Percentiles rank a stretch among this genome's conserved stretches.
Evolutionary conservation across 2,329 filamentous ascomycete genomes (phyloP).

Genomic region (Corniculantispora saksenae): DNA sequence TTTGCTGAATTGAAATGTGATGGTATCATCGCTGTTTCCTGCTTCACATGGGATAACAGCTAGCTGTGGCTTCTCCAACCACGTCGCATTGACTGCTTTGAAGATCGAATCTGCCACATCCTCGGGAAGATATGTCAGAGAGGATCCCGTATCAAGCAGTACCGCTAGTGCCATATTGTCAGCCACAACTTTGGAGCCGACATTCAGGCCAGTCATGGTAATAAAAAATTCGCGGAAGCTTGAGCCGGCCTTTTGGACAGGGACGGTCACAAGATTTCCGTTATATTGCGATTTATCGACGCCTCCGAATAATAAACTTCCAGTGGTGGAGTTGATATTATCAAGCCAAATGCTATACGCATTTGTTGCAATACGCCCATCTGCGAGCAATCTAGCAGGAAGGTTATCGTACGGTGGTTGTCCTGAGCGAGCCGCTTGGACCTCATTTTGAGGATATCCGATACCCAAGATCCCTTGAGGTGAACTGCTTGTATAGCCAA

Average conservation of each 20-base stretch:
- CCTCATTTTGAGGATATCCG: conserved; percentile 79
- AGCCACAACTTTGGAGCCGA: conserved; percentile 46
- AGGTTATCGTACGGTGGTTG: conserved; percentile 65
- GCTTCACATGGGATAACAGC: conserved; percentile 65
- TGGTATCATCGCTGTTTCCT: conserved; percentile 37
- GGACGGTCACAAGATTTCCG: conserved; percentile 65
- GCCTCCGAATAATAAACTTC: conserved; percentile 74
- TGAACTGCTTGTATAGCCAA: conserved; percentile 65
- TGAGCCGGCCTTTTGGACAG: conserved; percentile 58
- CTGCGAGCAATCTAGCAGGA: conserved; percentile 62
- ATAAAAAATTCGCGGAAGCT: conserved; percentile 66
- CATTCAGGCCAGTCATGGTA: conserved; percentile 61
- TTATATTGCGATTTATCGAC: conserved; percentile 67
- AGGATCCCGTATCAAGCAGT: conserved; percentile 71
- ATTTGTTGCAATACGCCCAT: conserved; percentile 62
- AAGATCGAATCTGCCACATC: conserved; percentile 56
- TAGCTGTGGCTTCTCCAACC: conserved; percentile 50
- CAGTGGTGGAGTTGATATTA: conserved; percentile 65
- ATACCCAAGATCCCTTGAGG: conserved; percentile 80
- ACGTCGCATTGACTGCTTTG: conserved; percentile 59
- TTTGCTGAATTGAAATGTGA: conserved; percentile 56
- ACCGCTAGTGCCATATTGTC: conserved; percentile 58
- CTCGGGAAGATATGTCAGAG: conserved; percentile 67
- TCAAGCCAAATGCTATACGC: conserved; percentile 78
- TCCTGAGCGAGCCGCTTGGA: conserved; percentile 61